phyloP scores from a whole-genome alignment of 345 rosid genomes.

The Pelargonium nanum region DNA sequence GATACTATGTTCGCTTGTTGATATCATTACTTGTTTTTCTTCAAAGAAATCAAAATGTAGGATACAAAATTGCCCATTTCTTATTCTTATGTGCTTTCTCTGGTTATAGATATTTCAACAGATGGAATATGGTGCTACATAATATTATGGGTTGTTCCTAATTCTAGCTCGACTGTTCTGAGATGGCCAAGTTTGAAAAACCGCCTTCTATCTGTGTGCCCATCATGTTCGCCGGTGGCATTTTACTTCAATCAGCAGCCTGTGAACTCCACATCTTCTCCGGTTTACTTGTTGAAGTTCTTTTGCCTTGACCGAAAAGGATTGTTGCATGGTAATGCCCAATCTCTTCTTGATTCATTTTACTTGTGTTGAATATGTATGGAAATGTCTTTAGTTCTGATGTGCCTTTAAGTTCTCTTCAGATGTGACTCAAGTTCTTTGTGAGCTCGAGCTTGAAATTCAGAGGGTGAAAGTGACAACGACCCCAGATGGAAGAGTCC shows the following conservation, averaged over 20 bases:
- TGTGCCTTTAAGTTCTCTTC: conserved; percentile 14
- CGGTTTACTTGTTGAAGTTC: conserved; percentile 65
- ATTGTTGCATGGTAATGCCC: conserved; percentile 55
- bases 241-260: conserved; percentile 33
- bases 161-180: conserved; percentile 26
- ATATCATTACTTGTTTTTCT: too few species aligned
- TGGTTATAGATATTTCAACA: conserved; percentile 65
- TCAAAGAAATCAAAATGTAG: too few species aligned
- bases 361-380: neutral
- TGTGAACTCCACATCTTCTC: conserved; percentile 26
- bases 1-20: too few species aligned
- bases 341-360: neutral
- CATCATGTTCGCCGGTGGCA: conserved; percentile 42
- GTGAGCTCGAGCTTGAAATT: conserved; percentile 76
- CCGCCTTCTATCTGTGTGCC: conserved; percentile 56
- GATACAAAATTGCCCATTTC: too few species aligned
- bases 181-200: conserved; percentile 70
- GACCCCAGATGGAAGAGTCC: conserved; percentile 66
- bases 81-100: conserved; percentile 5
- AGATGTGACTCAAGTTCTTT: conserved; percentile 77
- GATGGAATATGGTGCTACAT: conserved; percentile 84
- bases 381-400: conserved; percentile 2
- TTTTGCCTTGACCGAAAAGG: conserved; percentile 53
- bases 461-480: conserved; percentile 83
- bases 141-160: conserved; percentile 68